Conservation (phyloP, 371 early-diverging fungal species). For the Lichtheimia corymbifera region DNA sequence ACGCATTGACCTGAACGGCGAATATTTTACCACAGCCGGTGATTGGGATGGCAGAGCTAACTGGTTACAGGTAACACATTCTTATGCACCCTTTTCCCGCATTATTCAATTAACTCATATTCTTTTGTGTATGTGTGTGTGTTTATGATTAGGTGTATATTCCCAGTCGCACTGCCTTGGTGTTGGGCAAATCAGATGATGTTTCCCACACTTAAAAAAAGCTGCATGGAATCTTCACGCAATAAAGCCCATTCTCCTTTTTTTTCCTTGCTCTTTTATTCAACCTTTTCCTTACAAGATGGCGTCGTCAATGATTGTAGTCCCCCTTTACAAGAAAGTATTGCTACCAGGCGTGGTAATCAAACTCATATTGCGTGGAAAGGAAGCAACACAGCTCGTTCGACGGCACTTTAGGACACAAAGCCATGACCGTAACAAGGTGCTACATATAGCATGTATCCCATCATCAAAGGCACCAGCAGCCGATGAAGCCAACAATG, state of each 20-base stretch:
- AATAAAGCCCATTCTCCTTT: background rate
- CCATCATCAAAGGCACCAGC: slow-evolving; percentile 20
- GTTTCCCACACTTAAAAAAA: background rate
- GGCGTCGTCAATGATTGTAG: slow-evolving; percentile 17
- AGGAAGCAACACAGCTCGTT: slow-evolving; percentile 32
- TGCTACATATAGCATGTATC: background rate
- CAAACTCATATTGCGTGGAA: slow-evolving; percentile 33
- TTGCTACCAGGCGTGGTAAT: slow-evolving; percentile 35
- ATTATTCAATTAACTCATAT: background rate
- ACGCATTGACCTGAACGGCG: slow-evolving; percentile 63
- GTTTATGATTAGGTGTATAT: slow-evolving; percentile 55
- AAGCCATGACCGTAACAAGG: slow-evolving; percentile 26
- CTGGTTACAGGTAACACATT: slow-evolving; percentile 62
- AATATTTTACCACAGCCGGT: slow-evolving; percentile 68
- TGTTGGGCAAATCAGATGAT: slow-evolving; percentile 33
- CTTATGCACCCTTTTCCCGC: background rate
- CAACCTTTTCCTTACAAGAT: background rate
- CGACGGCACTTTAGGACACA: slow-evolving; percentile 23
- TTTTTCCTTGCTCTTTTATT: background rate
- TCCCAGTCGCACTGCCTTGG: slow-evolving; percentile 72
- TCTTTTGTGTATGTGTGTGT: background rate
- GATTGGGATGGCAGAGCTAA: slow-evolving; percentile 73
- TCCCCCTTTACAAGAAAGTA: slow-evolving; percentile 40
- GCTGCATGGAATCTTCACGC: background rate
- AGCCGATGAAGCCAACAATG: background rate